phyloP scores from a whole-genome alignment of 371 early-diverging fungal genomes.

The Rhizomucor miehei region DNA sequence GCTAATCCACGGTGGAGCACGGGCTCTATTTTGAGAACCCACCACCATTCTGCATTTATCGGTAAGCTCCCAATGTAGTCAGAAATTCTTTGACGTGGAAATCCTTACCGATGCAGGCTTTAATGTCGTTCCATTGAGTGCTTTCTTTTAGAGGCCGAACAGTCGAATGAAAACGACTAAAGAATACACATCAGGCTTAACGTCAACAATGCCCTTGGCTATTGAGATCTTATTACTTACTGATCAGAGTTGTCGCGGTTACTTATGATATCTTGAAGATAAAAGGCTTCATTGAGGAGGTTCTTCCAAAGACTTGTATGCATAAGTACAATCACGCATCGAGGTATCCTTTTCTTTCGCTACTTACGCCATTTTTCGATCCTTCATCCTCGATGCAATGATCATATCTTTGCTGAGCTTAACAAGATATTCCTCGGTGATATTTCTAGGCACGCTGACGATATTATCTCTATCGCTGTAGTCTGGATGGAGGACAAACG shows the following conservation, averaged over 20 bases:
- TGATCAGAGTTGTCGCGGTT: constrained; percentile 58
- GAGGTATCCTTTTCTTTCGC: background rate
- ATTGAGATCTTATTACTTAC: constrained; percentile 30
- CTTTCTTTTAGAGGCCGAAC: constrained; percentile 25
- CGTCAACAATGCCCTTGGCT: no score
- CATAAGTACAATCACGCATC: background rate
- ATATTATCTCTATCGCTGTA: constrained; percentile 29
- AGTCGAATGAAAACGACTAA: constrained; percentile 49
- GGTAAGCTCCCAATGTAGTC: background rate
- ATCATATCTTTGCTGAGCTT: constrained; percentile 53
- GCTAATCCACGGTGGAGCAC: constrained; percentile 55
- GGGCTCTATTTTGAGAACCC: constrained; percentile 76
- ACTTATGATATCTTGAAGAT: constrained; percentile 71
- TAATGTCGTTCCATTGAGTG: constrained; percentile 11
- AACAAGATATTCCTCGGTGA: constrained; percentile 59
- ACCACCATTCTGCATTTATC: constrained; percentile 71
- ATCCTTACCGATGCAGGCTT: constrained; percentile 13
- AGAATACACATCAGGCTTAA: background rate
- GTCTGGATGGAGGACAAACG: constrained; percentile 36
- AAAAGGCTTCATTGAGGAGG: constrained; percentile 61
- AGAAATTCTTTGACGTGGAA: background rate
- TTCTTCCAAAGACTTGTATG: constrained; percentile 60
- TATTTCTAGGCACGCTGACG: constrained; percentile 32
- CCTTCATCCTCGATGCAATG: constrained; percentile 55
- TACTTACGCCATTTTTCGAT: constrained; percentile 67